Evolutionary conservation across 257 asterid species (phyloP), one percentile per base, ranked within the genome.

Genomic region (Solanum bukasovii): DNA sequence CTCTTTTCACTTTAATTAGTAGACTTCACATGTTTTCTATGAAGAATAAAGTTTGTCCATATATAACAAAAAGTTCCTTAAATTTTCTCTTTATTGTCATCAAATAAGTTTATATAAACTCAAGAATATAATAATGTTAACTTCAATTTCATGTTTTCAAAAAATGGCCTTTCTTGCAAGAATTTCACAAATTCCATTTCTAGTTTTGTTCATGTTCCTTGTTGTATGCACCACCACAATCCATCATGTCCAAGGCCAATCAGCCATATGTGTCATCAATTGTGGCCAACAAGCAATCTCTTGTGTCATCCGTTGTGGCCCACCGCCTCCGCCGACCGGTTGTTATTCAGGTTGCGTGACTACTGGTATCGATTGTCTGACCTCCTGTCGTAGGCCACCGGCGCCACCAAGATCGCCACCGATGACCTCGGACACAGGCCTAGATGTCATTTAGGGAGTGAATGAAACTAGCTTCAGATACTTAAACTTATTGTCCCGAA

Each of bases 341-440:
- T 90, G 92, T 83, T 78, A 37, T 82, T 33, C 71, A 23, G 46
- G 35, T 16, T 90, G 92, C 42, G 27, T 63, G 14, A 44, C 14
- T 7, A 79, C n/a, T 44, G 67, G 67, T 20, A 79, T 79, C 40
- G 67, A 9, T 0, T 79, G 85, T 27, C 18, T 79, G 40, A 79
- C 85, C 67, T 44, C 85, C 11, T 79, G 85, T 27, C 85, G 31
- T 23, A 79, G 16, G 27, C 67, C 85, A 44, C 16, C 27, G 3
- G 20, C 67, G 2, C 67, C 85, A 27, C 67, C 85, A 14, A 5
- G n/a, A 38, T 44, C 63, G 10, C 13, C 65, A 16, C 65, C 25
- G 3, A 44, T 44, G 84, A 79, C 20, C 65, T 27, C 9, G 9
- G 18, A 79, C 38, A 13, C 5, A 61, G 84, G 2, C 34, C 13